Evolutionary conservation across 148 eudicot species (phyloP), one percentile per base, ranked within the genome.

Genomic region (Beta vulgaris): DNA sequence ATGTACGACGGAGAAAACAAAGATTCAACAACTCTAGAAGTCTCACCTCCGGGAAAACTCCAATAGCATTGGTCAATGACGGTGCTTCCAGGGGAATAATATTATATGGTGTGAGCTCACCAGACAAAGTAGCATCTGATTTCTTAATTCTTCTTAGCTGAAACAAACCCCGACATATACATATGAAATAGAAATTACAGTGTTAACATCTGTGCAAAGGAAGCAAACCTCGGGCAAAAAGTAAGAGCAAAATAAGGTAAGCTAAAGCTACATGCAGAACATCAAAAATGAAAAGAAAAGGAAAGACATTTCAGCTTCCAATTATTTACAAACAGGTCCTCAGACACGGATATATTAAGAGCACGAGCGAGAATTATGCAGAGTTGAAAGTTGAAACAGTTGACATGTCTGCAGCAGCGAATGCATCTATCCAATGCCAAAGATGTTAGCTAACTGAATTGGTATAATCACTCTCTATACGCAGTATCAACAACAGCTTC

Each of bases 41-140:
- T 80, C 88, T 78, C 86, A 87, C 95, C 86, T 92, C 97, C 11
- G 97, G 92, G 63, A 88, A 93, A 73, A 84, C 78, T 66, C 90
- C 91, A 79, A 93, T 85, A 7, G 92, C 87, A 81, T 89, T 93
- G 72, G 93, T 85, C 68, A 88, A 61, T 14, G 94, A 88, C 32
- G 93, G 90, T 62, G 91, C 91, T 68, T 89, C 92, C 70, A 89
- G 74, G 42, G 99, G 99, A 39, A 92, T 88, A 74, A 96, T 96
- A 76, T 96, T 96, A 83, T 90, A 96, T 6, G 98, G 92, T 26
- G 74, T 84, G 58, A 92, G 86, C 74, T 95, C 99, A 43, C 82
- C 91, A 25, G 98, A 83, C 75, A 92, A 73, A 77, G 96, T 82
- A 74, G 87, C 89, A 80, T 89, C 91, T 49, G 92, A 83, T 74